phyloP scores from a whole-genome alignment of 768 basidiomycete species.

The Lactarius sanguifluus region DNA sequence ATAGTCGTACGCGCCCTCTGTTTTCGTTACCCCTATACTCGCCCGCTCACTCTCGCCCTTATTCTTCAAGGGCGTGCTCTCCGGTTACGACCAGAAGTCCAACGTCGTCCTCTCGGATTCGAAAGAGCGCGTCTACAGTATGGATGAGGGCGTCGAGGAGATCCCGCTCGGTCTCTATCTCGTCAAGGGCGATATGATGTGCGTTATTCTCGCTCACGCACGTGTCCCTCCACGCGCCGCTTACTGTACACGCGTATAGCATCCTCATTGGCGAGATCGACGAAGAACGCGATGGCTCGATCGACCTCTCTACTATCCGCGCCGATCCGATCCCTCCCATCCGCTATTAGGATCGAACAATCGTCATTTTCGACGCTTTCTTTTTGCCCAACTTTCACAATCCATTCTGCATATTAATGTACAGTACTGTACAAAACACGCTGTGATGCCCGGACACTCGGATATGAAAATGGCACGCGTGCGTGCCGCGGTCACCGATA shows the following conservation, averaged over 20 bases:
- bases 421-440: background rate
- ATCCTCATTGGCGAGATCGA: constrained; percentile 86
- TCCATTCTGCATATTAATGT: background rate
- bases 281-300: constrained; percentile 70
- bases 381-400: background rate
- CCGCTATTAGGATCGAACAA: constrained; percentile 52
- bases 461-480: background rate
- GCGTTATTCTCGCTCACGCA: constrained; percentile 38
- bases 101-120: constrained; percentile 95
- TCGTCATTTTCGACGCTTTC: background rate
- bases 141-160: constrained; percentile 92
- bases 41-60: background rate
- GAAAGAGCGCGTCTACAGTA: constrained; percentile 88
- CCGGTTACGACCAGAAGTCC: constrained; percentile 92
- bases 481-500: background rate
- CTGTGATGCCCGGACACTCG: background rate
- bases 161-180: constrained; percentile 93
- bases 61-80: constrained; percentile 70
- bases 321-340: constrained; percentile 88
- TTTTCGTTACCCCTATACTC: background rate
- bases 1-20: constrained; percentile 66
- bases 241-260: constrained; percentile 39
- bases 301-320: constrained; percentile 72
- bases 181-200: constrained; percentile 99
- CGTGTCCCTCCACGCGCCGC: constrained; percentile 6